Base-by-base conservation (phyloP, 805 yeast species). In the Nakazawaea sp. region DNA sequence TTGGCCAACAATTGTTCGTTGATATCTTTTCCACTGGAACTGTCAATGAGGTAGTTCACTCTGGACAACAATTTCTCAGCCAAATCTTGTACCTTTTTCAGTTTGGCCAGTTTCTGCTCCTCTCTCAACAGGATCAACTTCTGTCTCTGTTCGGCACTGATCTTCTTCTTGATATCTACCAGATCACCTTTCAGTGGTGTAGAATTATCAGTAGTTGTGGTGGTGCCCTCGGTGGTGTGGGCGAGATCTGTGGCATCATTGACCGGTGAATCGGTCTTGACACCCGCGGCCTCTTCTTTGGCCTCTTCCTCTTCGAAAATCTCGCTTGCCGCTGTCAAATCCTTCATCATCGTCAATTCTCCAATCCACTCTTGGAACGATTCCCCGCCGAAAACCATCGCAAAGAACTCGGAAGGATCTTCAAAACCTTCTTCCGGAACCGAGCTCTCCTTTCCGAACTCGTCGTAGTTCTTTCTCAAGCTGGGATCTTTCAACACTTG, bases 281-380 rank as follows among this genome's bases (percentile, higher is more conserved):
- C n/a, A 6, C 16, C 29, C 23, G 26, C 33, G 30, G 32, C 42
- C 20, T 43, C 47, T 30, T 54, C 57, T 24, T 70, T 72, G 26
- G 66, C 75, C 37, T 63, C 68, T 41, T 46, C 32, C 40, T 53
- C 41, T 48, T 59, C 47, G 8, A 39, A 23, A 40, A 73, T 51
- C 41, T 73, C 78, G 42, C 72, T 70, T 32, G 73, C 63, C 54
- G 81, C 78, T 28, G 81, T 72, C 53, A 92, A 61, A 48, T 88
- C 94, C 49, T 75, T 77, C 52, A 92, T 58, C 55, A 89, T 66
- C 20, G 88, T 74, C 43, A 88, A 62, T 55, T 92, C 96, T 4
- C 98, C 98, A 49, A 90, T 85, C 70, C 88, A 81, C 33, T 81
- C 79, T 24, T 67, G 72, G 58, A 89, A 88, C 2, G 92, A 94